Base-by-base conservation (phyloP, 495 filamentous ascomycete species). In the Penicillium lagena region DNA sequence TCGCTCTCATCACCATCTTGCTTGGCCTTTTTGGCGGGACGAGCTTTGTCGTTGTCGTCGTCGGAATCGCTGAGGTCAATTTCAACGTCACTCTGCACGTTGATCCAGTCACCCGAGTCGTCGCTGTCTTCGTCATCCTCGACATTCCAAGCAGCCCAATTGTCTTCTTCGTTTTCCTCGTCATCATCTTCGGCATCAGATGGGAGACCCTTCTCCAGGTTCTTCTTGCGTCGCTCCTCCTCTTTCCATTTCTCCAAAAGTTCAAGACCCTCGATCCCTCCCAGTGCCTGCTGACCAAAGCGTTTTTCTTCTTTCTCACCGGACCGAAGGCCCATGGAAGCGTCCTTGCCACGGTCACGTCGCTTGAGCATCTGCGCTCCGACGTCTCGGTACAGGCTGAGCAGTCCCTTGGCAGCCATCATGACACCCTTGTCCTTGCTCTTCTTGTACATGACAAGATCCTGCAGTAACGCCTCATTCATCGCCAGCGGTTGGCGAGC, bases 381-480 rank as follows among this genome's bases (percentile, higher is more conserved):
- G 17, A 95, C 81, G 55, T 97, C 90, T 42, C 94, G 77, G 65
- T 90, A 99, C 2, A 99, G 76, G 50, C 85, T 84, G 39, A 97
- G 78, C 11, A 99, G 69, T 43, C 90, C 90, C 56, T 90, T 87
- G 10, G 90, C 89, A 12, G 91, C 94, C 91, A 99, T 97, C 75
- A 94, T 86, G 10, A 94, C 88, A 47, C 90, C 90, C 67, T 97
- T 97, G 58, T 99, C 94, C 57, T 97, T 97, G 59, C 87, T 93
- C 68, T 91, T 95, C 45, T 89, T 79, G 66, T 99, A 99, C 79
- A 90, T 82, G 11, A 96, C 89, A 30, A 99, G 67, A 70, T 98
- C 93, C 62, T 97, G 93, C n/a, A 99, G 72, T 10, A 97, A 72
- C 0, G 91, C 95, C 47, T 95, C 86, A 50, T 86, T 89, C 85